Evolutionary conservation across 352 stramenopile genomes (phyloP).

Genomic region (Globisporangium cystogenes): DNA sequence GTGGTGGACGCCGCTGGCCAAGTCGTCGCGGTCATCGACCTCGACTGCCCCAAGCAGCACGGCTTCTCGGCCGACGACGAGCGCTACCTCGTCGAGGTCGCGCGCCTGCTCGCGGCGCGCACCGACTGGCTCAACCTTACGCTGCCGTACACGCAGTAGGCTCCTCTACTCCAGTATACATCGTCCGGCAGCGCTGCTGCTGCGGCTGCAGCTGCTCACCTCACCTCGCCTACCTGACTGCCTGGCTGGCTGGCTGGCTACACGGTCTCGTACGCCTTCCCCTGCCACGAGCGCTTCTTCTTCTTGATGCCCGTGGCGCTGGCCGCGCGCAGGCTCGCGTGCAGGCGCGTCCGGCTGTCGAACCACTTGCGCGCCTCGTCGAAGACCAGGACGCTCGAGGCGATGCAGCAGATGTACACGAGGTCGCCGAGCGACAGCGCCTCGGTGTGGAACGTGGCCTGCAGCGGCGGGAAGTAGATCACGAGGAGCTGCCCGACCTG

Average conservation of each 20-base stretch:
- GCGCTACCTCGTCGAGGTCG: constrained; percentile 56
- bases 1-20: constrained; percentile 58
- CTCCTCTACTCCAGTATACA: constrained; percentile 17
- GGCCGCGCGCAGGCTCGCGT: constrained; percentile 27
- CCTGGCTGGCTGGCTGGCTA: constrained; percentile 15
- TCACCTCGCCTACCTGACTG: too few species aligned
- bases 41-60: constrained; percentile 66
- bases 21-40: constrained; percentile 69
- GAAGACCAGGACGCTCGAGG: constrained; percentile 91
- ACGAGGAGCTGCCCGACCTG: constrained; percentile 92
- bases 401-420: constrained; percentile 89
- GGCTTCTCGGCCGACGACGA: constrained; percentile 72
- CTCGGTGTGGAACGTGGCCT: constrained; percentile 96
- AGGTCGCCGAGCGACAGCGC: constrained; percentile 90
- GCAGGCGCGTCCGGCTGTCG: constrained; percentile 27
- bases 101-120: constrained; percentile 41
- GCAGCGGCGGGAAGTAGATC: constrained; percentile 95
- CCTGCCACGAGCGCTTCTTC: constrained; percentile 67
- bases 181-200: too few species aligned
- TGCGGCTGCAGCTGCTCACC: too few species aligned
- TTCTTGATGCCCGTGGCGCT: constrained; percentile 46
- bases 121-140: constrained; percentile 65
- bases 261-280: constrained; percentile 63
- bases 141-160: constrained; percentile 44
- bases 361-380: constrained; percentile 93